A percentile compares a stretch with the other conserved stretches of the same genome.
Evolutionary conservation across 1,139 yeast genomes (phyloP).

Genomic region (Suhomyces chickasaworum): DNA sequence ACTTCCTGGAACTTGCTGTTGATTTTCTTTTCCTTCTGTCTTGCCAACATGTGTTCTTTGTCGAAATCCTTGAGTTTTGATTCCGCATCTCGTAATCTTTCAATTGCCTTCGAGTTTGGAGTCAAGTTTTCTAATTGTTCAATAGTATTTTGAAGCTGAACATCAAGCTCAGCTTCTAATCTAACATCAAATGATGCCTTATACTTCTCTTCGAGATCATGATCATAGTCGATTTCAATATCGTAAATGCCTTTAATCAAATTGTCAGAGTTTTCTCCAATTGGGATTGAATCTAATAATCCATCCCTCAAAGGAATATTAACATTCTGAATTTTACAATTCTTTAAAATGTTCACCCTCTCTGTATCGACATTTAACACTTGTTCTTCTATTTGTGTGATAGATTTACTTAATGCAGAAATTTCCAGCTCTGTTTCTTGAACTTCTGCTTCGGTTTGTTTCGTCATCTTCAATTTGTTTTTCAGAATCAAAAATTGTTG

Average conservation of each 20-base stretch:
- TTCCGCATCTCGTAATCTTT: slow-evolving; percentile 72
- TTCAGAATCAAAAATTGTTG: slow-evolving; percentile 28
- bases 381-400: slow-evolving; percentile 51
- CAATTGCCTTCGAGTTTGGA: slow-evolving; percentile 81
- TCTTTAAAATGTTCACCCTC: slow-evolving; percentile 62
- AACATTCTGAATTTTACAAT: slow-evolving; percentile 75
- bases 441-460: slow-evolving; percentile 33
- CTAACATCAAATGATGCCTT: slow-evolving; percentile 38
- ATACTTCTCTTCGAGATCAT: slow-evolving; percentile 46
- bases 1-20: slow-evolving; percentile 60
- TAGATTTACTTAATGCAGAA: slow-evolving; percentile 30
- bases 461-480: slow-evolving; percentile 29
- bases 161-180: slow-evolving; percentile 53
- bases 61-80: slow-evolving; percentile 61
- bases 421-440: slow-evolving; percentile 40
- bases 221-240: slow-evolving; percentile 58
- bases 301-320: slow-evolving; percentile 68
- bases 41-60: slow-evolving; percentile 62
- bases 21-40: slow-evolving; percentile 60
- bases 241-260: slow-evolving; percentile 45
- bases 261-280: slow-evolving; percentile 41
- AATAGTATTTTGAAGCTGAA: slow-evolving; percentile 30
- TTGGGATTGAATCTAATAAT: slow-evolving; percentile 51
- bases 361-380: slow-evolving; percentile 59
- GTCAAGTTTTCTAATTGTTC: slow-evolving; percentile 62